A percentile compares a stretch with the other conserved stretches of the same genome.
phyloP scores from a whole-genome alignment of 192 early-diverging fungal genomes.

The Phlyctochytrium planicorne region DNA sequence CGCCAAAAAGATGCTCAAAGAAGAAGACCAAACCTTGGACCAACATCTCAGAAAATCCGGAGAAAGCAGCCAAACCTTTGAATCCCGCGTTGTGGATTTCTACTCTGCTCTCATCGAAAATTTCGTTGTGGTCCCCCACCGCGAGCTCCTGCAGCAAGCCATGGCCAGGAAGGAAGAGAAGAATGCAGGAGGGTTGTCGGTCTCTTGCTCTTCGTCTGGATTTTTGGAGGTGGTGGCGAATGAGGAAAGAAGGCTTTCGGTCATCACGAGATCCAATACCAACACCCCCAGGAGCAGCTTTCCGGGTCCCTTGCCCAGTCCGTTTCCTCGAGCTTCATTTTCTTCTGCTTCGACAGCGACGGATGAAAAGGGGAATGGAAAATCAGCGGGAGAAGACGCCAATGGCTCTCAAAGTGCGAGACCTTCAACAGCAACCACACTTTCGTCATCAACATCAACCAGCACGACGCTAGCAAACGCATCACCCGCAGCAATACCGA shows the following conservation, averaged over 20 bases:
- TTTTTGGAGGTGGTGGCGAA: background rate
- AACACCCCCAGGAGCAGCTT: background rate
- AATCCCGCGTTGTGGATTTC: constrained; percentile 41
- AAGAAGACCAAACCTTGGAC: constrained; percentile 36
- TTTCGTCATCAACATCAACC: background rate
- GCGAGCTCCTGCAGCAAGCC: constrained; percentile 23
- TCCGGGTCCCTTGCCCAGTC: background rate
- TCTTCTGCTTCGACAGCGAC: constrained; percentile 3
- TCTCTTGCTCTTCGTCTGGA: no score
- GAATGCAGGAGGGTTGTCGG: no score
- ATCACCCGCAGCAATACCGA: constrained; percentile 7
- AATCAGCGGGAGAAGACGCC: no score
- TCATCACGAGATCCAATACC: background rate
- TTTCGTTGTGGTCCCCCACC: constrained; percentile 42
- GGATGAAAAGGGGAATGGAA: no score
- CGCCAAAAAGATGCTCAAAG: constrained; percentile 42
- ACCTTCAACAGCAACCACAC: background rate
- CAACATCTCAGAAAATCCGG: constrained; percentile 39
- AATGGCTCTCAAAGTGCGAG: no score
- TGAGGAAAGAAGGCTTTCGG: background rate
- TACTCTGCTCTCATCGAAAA: constrained; percentile 42
- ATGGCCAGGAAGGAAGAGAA: background rate
- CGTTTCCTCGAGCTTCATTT: constrained; percentile 7
- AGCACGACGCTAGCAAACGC: constrained; percentile 5
- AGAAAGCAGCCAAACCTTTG: constrained; percentile 32